Conservation (phyloP, 2,329 filamentous ascomycete genomes). For the Thelonectria discophora region DNA sequence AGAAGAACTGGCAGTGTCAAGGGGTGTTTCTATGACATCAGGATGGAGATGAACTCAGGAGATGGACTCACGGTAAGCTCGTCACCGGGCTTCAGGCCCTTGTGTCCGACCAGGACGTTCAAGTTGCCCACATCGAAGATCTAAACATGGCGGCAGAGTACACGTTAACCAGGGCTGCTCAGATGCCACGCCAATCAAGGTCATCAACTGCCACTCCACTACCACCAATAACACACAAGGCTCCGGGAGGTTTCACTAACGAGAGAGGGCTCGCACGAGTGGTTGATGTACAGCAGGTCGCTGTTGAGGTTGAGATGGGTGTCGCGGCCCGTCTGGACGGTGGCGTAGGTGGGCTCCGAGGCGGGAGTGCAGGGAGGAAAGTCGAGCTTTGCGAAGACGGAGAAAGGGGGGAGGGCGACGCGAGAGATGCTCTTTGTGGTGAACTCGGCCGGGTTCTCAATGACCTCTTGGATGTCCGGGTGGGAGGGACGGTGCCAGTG, state of each 20-base stretch:
- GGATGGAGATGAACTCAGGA: no score
- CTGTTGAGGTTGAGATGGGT: slow-evolving; percentile 71
- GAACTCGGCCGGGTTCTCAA: slow-evolving; percentile 63
- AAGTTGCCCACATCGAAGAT: slow-evolving; percentile 68
- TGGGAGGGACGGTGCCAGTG: slow-evolving; percentile 70
- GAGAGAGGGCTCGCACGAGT: slow-evolving; percentile 72
- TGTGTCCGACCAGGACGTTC: slow-evolving; percentile 66
- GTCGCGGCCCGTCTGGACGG: slow-evolving; percentile 66
- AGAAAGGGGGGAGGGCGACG: slow-evolving; percentile 66
- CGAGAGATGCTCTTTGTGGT: slow-evolving; percentile 68
- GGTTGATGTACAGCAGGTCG: slow-evolving; percentile 73
- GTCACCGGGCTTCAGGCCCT: slow-evolving; percentile 63
- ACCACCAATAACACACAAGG: neutral
- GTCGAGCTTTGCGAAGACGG: slow-evolving; percentile 70
- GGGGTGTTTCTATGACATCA: neutral
- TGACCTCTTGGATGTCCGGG: slow-evolving; percentile 64
- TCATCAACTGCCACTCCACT: slow-evolving; percentile 4
- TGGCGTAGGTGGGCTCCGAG: slow-evolving; percentile 67
- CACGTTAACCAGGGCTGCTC: slow-evolving; percentile 21
- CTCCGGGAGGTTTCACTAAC: slow-evolving; percentile 53
- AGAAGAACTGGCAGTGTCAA: slow-evolving; percentile 66
- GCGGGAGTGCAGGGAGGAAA: slow-evolving; percentile 70
- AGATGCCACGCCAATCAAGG: no score
- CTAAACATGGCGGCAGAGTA: slow-evolving; percentile 45
- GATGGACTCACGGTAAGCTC: slow-evolving; percentile 61